Evolutionary conservation across 768 basidiomycete species (phyloP).

Genomic region (Russula sp.): DNA sequence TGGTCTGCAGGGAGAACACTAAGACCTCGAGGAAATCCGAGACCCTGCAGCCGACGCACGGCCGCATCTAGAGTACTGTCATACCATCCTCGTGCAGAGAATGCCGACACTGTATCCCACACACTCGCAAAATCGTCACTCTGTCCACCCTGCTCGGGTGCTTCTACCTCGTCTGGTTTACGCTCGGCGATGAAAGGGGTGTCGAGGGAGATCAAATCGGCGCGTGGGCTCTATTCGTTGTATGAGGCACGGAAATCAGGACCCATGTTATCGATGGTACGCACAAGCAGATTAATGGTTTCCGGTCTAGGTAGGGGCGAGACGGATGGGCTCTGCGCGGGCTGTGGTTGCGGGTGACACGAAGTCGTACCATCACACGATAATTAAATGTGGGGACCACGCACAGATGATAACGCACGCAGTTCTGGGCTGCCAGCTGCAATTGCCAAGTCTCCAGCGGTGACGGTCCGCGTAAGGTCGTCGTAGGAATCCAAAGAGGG

Average conservation of each 20-base stretch:
- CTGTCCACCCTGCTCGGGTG: conserved; percentile 19
- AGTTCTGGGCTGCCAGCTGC: conserved; percentile 30
- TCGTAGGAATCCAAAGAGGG: conserved; percentile 38
- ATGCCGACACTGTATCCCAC: conserved; percentile 54
- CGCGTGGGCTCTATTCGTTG: conserved; percentile 36
- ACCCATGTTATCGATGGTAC: background rate
- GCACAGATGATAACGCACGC: conserved; percentile 22
- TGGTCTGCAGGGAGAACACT: conserved; percentile 53
- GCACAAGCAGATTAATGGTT: conserved; percentile 1
- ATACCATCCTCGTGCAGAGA: conserved; percentile 63
- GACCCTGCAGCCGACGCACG: conserved; percentile 51
- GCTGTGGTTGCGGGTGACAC: background rate
- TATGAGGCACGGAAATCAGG: background rate
- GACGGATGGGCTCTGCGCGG: background rate
- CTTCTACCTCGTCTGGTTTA: conserved; percentile 9
- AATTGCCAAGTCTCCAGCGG: conserved; percentile 30
- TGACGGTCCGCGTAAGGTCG: conserved; percentile 32
- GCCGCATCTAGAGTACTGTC: conserved; percentile 53
- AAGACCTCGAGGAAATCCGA: conserved; percentile 41
- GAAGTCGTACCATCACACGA: background rate
- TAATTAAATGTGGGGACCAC: conserved; percentile 5
- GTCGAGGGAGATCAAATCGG: conserved; percentile 73
- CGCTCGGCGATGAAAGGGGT: conserved; percentile 61
- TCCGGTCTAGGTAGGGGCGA: conserved; percentile 20
- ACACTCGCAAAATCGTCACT: conserved; percentile 49